A percentile compares a stretch with the other conserved stretches of the same genome.
These are phyloP conservation scores for Pythium guiyangense DNA, from an alignment of 352 stramenopile genomes.

Conservation along the genomic window DNA sequence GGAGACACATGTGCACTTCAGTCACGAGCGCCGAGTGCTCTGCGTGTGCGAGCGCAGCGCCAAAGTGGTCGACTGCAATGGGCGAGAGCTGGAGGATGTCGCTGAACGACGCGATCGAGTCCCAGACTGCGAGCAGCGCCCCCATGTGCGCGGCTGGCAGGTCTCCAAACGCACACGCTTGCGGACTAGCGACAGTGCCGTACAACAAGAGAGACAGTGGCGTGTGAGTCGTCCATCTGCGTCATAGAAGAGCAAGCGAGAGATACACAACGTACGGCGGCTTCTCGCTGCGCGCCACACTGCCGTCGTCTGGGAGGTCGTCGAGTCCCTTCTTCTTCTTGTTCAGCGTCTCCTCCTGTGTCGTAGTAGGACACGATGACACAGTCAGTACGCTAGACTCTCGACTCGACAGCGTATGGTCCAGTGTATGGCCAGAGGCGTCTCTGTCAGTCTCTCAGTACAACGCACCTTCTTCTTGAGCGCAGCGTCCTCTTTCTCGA, in stretches of 20 bases:
- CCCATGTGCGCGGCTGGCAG: constrained; percentile 40
- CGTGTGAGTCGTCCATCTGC: too few relatives aligned
- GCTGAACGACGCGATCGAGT: constrained; percentile 78
- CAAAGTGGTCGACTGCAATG: constrained; percentile 66
- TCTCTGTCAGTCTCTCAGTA: neutral
- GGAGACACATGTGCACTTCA: constrained; percentile 81
- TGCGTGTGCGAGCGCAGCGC: constrained; percentile 31
- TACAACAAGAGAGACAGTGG: neutral
- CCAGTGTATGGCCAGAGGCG: neutral
- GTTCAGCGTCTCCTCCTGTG: constrained; percentile 65
- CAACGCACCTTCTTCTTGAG: constrained; percentile 52
- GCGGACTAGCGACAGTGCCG: constrained; percentile 23
- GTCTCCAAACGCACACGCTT: constrained; percentile 48
- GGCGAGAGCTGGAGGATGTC: constrained; percentile 52
- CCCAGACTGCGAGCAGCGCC: constrained; percentile 66
- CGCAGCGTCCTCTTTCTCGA: constrained; percentile 81
- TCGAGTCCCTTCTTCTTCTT: constrained; percentile 72
- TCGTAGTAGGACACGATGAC: neutral
- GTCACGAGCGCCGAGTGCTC: constrained; percentile 51
- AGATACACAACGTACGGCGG: constrained; percentile 42
- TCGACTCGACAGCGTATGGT: neutral
- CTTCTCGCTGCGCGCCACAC: constrained; percentile 36
- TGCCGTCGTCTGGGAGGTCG: constrained; percentile 41
- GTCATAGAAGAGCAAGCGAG: neutral
- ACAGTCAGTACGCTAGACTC: too few relatives aligned